Percentiles rank a stretch among this genome's conserved stretches.
Conservation (phyloP, 176 grass and related monocot genomes). For the Carex myosuroides region DNA sequence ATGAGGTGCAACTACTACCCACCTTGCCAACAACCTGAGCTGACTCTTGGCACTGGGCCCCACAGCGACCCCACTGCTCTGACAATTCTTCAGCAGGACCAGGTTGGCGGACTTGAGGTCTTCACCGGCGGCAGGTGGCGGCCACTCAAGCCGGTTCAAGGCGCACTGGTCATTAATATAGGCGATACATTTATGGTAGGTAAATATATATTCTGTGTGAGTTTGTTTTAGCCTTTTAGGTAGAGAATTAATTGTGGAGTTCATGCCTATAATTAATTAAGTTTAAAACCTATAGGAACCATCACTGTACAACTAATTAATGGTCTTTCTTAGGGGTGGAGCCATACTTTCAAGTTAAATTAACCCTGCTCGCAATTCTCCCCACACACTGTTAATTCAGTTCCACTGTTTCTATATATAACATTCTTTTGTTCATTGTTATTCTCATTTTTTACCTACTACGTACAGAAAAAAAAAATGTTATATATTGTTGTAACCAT, state of each 20-base stretch:
- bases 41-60: slow-evolving; percentile 76
- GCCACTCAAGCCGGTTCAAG: slow-evolving; percentile 48
- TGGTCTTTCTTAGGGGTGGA: no score
- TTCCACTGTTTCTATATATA: background rate
- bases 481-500: background rate
- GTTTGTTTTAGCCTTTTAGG: background rate
- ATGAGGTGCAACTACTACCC: slow-evolving; percentile 97
- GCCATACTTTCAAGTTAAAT: no score
- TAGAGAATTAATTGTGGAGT: background rate
- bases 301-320: no score
- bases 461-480: background rate
- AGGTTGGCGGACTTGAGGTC: slow-evolving; percentile 77
- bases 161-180: slow-evolving; percentile 86
- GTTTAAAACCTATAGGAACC: no score
- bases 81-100: slow-evolving; percentile 86
- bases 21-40: slow-evolving; percentile 78
- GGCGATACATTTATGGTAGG: slow-evolving; percentile 97
- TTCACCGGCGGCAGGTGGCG: slow-evolving; percentile 68
- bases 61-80: slow-evolving; percentile 84
- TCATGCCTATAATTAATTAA: background rate
- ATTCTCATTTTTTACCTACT: background rate
- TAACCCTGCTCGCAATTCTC: no score
- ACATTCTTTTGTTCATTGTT: background rate
- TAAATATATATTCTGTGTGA: background rate
- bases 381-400: no score